Percentiles rank a stretch among this genome's conserved stretches.
Evolutionary conservation across 345 rosid genomes (phyloP).

Genomic region (Fremontodendron californicum): DNA sequence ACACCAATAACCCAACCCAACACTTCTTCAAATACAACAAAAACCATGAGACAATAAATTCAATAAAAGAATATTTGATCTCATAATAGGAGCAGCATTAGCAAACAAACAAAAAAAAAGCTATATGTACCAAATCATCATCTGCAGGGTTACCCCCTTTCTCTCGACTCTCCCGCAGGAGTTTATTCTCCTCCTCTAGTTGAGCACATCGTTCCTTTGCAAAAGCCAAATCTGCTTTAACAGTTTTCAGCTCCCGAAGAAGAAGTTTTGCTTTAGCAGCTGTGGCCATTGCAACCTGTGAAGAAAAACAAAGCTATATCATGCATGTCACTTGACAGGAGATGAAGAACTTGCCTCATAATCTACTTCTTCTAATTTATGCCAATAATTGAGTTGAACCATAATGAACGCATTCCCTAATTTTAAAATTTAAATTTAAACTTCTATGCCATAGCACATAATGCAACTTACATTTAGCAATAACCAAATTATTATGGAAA

Average conservation of each 20-base stretch:
- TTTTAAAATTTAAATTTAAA: not conserved
- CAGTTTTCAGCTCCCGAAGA: conserved; percentile 86
- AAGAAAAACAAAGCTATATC: conserved; percentile 22
- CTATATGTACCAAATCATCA: conserved; percentile 70
- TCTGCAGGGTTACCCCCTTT: conserved; percentile 79
- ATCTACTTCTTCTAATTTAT: not conserved
- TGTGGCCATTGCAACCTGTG: conserved; percentile 97
- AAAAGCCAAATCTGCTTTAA: conserved; percentile 87
- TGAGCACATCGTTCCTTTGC: conserved; percentile 84
- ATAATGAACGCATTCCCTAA: not conserved
- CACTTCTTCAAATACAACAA: not conserved
- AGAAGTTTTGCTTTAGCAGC: conserved; percentile 97
- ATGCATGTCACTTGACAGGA: conserved; percentile 32
- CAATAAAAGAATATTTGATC: not conserved
- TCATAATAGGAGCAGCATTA: not conserved
- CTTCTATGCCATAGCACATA: not conserved
- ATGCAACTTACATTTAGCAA: not conserved
- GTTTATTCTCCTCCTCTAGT: conserved; percentile 85
- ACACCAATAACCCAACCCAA: not conserved
- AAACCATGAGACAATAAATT: not conserved
- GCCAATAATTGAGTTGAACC: not conserved
- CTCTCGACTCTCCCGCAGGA: conserved; percentile 78
- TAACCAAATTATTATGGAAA: not conserved
- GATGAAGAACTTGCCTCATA: not conserved
- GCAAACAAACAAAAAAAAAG: not conserved